Conservation (phyloP, 768 basidiomycete genomes). For the Rhodotorula taiwanensis region DNA sequence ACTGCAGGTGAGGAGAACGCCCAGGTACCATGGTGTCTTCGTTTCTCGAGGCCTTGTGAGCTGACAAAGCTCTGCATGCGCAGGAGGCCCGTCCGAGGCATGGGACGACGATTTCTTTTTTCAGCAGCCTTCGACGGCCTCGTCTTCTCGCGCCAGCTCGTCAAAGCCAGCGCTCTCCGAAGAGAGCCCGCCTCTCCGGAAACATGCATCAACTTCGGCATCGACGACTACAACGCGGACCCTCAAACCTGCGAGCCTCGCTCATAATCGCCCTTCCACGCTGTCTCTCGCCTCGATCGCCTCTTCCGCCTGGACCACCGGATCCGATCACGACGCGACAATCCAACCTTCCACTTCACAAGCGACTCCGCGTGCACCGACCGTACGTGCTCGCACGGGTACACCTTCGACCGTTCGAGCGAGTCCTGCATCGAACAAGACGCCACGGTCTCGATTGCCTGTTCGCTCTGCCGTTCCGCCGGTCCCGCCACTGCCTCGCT, state of each 20-base stretch:
- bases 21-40: too few species aligned
- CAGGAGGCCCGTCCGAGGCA: slow-evolving; percentile 9
- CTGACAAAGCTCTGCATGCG: too few species aligned
- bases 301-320: not conserved
- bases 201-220: too few species aligned
- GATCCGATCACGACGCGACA: not conserved
- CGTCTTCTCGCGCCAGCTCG: not conserved
- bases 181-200: too few species aligned
- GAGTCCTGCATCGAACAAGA: not conserved
- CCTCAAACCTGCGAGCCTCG: too few species aligned
- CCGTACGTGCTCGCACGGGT: too few species aligned
- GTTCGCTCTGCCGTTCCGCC: too few species aligned
- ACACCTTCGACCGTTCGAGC: not conserved
- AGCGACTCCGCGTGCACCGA: too few species aligned
- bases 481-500: not conserved
- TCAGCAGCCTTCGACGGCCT: slow-evolving; percentile 6
- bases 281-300: slow-evolving; percentile 1
- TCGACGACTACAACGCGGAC: too few species aligned
- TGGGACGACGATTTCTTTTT: slow-evolving; percentile 35
- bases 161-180: not conserved
- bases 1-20: too few species aligned
- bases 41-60: too few species aligned
- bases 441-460: not conserved
- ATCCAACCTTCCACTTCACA: not conserved
- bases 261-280: not conserved